Evolutionary conservation across 495 filamentous ascomycete genomes (phyloP), one percentile per base, ranked within the genome.

Genomic region (Podospora australis): DNA sequence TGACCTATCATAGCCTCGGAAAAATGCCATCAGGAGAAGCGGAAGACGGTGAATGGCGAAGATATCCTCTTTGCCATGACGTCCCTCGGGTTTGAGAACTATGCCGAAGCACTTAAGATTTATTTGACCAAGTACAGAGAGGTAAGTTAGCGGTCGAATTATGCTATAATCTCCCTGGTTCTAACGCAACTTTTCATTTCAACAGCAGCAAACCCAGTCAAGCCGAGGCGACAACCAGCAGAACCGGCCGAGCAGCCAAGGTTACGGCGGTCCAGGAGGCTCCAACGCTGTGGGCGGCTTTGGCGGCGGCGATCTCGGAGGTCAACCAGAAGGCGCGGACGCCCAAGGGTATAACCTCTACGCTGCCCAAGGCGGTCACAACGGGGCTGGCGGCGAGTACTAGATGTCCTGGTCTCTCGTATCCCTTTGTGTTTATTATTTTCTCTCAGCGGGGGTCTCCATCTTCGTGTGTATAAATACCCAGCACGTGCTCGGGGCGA

Each of bases 1-100:
- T 66, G 53, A 63, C 66, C 48, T 64, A 49, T 62, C 53, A 58
- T 62, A 98, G 92, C 94, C 9, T 96, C 92, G 48, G 92, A 98
- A 69, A 98, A 98, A 70, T 98, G 92, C 62, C 92, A 96, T 60
- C 94, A 96, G 66, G 92, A 98, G 66, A 98, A 98, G 77, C 80
- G 92, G 52, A 98, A 98, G 70, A 98, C 92, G 0, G 92, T 98
- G 50, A 98, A 98, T 59, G 92, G 92, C 48, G 92, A 98, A 68
- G 92, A 98, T 64, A 98, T 98, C 50, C 70, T 98, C 28, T 97
- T 96, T 64, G 92, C 92, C 40, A 98, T 98, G 92, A 97, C 91
- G 29, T 97, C 92, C 17, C 81, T 97, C 43, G 92, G 92, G 4
- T 98, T 98, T 65, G 92, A 98, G 73, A 98, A 98, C 73, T 98